These are phyloP conservation scores for Gentiana macrophylla DNA, from an alignment of 257 asterid species.

Conservation along the genomic window DNA sequence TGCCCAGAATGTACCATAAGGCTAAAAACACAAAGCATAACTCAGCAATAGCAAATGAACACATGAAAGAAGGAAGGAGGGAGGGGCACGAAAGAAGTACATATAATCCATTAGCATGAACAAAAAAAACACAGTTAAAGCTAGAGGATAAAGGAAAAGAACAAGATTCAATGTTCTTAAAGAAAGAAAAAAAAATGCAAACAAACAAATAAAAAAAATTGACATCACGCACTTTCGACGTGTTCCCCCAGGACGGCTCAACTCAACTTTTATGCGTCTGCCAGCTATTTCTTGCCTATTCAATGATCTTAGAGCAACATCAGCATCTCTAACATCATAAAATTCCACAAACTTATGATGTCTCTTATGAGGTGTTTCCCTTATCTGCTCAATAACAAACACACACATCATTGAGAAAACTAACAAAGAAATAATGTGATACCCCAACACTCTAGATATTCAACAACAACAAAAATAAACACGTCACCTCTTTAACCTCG, in stretches of 20 bases:
- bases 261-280: slow-evolving; percentile 78
- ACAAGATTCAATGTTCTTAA: too few species aligned
- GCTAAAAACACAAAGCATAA: slow-evolving; percentile 16
- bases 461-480: background rate
- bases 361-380: slow-evolving; percentile 78
- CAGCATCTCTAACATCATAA: slow-evolving; percentile 83
- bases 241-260: slow-evolving; percentile 89
- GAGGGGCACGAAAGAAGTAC: background rate
- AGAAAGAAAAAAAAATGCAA: too few species aligned
- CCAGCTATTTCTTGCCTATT: slow-evolving; percentile 80
- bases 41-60: too few species aligned
- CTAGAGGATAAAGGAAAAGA: background rate
- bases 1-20: slow-evolving; percentile 32
- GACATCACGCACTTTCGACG: slow-evolving; percentile 52
- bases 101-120: background rate
- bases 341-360: slow-evolving; percentile 69
- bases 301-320: slow-evolving; percentile 70
- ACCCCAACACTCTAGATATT: background rate
- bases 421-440: background rate
- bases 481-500: slow-evolving; percentile 73
- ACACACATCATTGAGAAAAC: background rate
- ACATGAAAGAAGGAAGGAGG: background rate
- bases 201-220: background rate
- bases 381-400: slow-evolving; percentile 34
- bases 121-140: background rate